Conservation (phyloP, 2,329 filamentous ascomycete species). For the Aspergillus neotritici region DNA sequence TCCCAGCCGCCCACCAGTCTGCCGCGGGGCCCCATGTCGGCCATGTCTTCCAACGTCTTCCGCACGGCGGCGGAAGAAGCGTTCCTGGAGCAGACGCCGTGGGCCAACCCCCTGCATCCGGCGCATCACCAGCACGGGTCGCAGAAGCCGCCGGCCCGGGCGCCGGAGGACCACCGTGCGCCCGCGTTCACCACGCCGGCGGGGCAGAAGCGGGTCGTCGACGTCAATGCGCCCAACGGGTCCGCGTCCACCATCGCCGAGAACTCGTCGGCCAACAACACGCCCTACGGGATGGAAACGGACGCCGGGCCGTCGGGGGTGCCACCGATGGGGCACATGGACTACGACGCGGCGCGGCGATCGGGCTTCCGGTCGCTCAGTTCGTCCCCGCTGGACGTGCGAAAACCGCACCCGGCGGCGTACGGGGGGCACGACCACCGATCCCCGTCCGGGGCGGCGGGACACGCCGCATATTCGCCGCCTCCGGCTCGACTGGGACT, state of each 20-base stretch:
- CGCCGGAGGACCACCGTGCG: conserved; percentile 31
- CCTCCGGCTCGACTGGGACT: conserved; percentile 31
- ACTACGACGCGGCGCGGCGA: conserved; percentile 31
- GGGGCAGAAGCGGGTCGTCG: conserved; percentile 40
- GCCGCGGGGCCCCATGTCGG: conserved; percentile 27
- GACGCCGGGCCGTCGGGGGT: conserved; percentile 20
- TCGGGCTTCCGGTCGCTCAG: conserved; percentile 34
- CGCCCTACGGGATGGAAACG: conserved; percentile 38
- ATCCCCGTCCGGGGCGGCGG: conserved; percentile 20
- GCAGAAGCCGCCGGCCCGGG: conserved; percentile 26
- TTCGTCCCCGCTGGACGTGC: conserved; percentile 36
- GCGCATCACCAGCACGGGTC: conserved; percentile 52
- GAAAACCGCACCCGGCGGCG: conserved; percentile 31
- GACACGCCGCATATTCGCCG: conserved; percentile 30
- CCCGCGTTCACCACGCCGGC: conserved; percentile 39
- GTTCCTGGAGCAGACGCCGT: conserved; percentile 82
- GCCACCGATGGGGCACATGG: conserved; percentile 25
- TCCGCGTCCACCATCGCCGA: conserved; percentile 45
- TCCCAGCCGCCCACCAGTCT: conserved; percentile 24
- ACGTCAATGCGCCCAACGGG: conserved; percentile 39
- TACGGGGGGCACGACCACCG: conserved; percentile 22
- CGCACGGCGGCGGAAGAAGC: conserved; percentile 66
- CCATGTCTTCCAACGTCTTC: conserved; percentile 29
- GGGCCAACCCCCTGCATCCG: conserved; percentile 83
- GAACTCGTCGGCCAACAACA: conserved; percentile 41